These are phyloP conservation scores for Ceratocystiopsis brevicomis DNA, from an alignment of 2,329 filamentous ascomycete species.

Conservation along the genomic window DNA sequence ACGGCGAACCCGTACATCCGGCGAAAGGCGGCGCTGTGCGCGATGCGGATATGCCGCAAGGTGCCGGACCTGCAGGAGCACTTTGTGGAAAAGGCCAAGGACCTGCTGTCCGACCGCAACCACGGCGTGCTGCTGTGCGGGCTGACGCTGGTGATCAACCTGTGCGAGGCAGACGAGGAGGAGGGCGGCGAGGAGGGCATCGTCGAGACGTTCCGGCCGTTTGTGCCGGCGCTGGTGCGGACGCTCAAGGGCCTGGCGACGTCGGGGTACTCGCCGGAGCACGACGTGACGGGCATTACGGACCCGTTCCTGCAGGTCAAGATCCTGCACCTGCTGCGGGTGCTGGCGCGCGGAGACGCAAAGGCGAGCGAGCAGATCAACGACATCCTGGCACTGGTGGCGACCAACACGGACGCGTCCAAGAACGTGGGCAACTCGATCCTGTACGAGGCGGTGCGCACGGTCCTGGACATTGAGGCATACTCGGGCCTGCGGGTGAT, in stretches of 20 bases:
- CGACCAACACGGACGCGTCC: conserved; percentile 91
- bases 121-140: conserved; percentile 90
- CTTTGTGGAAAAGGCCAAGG: conserved; percentile 83
- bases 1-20: conserved; percentile 97
- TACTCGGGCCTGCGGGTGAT: conserved; percentile 87
- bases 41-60: conserved; percentile 96
- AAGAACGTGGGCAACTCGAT: conserved; percentile 99
- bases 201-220: conserved; percentile 74
- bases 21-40: conserved; percentile 91
- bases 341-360: conserved; percentile 69
- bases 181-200: conserved; percentile 80
- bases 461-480: conserved; percentile 93
- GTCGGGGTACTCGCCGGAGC: conserved; percentile 91
- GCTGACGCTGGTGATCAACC: conserved; percentile 70
- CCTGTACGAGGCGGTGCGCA: conserved; percentile 88
- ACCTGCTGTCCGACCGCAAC: conserved; percentile 78
- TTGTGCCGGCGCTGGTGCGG: conserved; percentile 71
- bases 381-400: conserved; percentile 91
- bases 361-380: conserved; percentile 94
- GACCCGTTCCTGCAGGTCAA: conserved; percentile 97
- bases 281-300: conserved; percentile 94
- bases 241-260: conserved; percentile 83
- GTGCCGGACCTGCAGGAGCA: conserved; percentile 95
- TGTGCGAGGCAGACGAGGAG: conserved; percentile 93
- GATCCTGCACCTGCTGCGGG: conserved; percentile 68